phyloP scores from a whole-genome alignment of 2,329 filamentous ascomycete species.

The Penicillium corylophilum region DNA sequence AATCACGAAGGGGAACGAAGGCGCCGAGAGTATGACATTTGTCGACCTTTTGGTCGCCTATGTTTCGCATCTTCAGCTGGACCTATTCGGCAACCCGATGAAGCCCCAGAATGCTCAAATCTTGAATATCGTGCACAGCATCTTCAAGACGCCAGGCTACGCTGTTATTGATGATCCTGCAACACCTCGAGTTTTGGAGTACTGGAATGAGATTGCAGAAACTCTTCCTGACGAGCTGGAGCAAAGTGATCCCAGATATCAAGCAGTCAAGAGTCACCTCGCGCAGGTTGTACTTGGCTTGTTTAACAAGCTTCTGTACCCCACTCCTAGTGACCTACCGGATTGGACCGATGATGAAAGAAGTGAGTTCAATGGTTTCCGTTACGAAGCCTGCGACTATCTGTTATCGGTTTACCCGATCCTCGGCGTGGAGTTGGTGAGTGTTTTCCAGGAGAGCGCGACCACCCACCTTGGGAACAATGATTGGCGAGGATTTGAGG shows the following conservation, averaged over 20 bases:
- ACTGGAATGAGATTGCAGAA: slow-evolving; percentile 44
- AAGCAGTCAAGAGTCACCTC: slow-evolving; percentile 38
- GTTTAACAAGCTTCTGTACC: slow-evolving; percentile 45
- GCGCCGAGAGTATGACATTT: slow-evolving; percentile 40
- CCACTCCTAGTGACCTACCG: slow-evolving; percentile 31
- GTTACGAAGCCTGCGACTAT: slow-evolving; percentile 48
- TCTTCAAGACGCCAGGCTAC: slow-evolving; percentile 43
- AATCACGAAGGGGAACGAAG: slow-evolving; percentile 37
- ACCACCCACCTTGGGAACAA: slow-evolving; percentile 31
- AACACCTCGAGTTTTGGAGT: slow-evolving; percentile 41
- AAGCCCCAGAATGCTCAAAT: slow-evolving; percentile 35
- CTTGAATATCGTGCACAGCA: slow-evolving; percentile 36
- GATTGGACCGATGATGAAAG: slow-evolving; percentile 46
- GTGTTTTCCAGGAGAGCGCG: slow-evolving; percentile 42
- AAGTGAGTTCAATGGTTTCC: slow-evolving; percentile 44
- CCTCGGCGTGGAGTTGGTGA: slow-evolving; percentile 42
- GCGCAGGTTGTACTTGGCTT: slow-evolving; percentile 42
- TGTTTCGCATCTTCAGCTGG: slow-evolving; percentile 29
- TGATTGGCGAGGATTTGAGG: slow-evolving; percentile 47
- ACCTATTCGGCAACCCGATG: slow-evolving; percentile 32
- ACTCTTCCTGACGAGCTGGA: slow-evolving; percentile 35
- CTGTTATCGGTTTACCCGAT: slow-evolving; percentile 45
- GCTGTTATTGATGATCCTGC: slow-evolving; percentile 42
- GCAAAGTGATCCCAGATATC: slow-evolving; percentile 26
- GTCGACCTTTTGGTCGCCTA: slow-evolving; percentile 43